phyloP scores from a whole-genome alignment of 305 asterid genomes.

The Solanum chacoense region DNA sequence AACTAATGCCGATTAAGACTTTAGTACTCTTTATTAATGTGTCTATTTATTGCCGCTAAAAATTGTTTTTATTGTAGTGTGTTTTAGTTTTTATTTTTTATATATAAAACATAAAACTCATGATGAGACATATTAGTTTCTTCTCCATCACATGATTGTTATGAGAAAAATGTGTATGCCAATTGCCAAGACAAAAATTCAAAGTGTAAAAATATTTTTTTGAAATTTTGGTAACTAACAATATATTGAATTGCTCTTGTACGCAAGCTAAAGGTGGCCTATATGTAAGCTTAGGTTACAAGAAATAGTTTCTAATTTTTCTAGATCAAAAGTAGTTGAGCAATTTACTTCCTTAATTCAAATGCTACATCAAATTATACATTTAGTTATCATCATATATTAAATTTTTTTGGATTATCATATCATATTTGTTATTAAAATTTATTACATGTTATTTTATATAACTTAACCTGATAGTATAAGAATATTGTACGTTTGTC shows the following conservation, averaged over 20 bases:
- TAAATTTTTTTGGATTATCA: neutral
- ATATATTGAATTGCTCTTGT: neutral
- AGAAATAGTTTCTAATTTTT: neutral
- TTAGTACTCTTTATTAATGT: too few species aligned
- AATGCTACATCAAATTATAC: neutral
- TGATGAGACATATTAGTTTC: neutral
- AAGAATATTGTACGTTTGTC: neutral
- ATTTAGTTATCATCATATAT: neutral
- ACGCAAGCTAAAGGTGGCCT: too few species aligned
- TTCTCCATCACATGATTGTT: neutral
- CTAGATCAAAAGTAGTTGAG: neutral
- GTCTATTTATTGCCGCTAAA: too few species aligned
- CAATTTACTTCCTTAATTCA: too few species aligned
- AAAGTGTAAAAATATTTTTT: neutral
- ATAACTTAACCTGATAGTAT: neutral
- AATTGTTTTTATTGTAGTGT: too few species aligned
- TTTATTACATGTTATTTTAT: neutral
- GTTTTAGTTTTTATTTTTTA: too few species aligned
- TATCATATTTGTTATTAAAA: neutral
- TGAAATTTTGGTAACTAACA: neutral
- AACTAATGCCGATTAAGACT: too few species aligned
- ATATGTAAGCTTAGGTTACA: neutral
- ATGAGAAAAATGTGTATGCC: neutral
- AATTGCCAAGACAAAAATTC: constrained; percentile 9
- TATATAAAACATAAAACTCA: neutral